phyloP scores from a whole-genome alignment of 1,139 yeast species.

The Pichia sp. region DNA sequence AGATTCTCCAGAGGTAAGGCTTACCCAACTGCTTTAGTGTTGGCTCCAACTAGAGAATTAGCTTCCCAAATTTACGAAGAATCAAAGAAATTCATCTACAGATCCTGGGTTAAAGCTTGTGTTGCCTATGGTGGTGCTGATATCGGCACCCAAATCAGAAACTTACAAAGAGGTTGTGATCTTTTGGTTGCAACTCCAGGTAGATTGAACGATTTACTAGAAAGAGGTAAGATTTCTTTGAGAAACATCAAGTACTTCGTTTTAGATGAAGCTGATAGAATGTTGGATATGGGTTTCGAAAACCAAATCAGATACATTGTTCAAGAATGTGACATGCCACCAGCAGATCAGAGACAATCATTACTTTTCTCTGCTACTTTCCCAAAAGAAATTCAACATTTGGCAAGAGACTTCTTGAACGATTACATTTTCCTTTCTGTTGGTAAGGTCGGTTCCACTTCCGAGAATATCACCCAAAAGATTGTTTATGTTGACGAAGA shows the following conservation, averaged over 20 bases:
- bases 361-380: constrained; percentile 98
- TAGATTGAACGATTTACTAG: constrained; percentile 92
- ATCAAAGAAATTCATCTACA: constrained; percentile 90
- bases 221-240: constrained; percentile 89
- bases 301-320: constrained; percentile 98
- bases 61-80: constrained; percentile 96
- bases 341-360: constrained; percentile 85
- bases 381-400: constrained; percentile 95
- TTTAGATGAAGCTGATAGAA: constrained; percentile 98
- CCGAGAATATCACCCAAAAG: constrained; percentile 95
- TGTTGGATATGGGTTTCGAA: constrained; percentile 99
- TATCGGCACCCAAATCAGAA: constrained; percentile 80
- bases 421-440: constrained; percentile 94
- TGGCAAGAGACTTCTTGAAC: constrained; percentile 94
- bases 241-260: constrained; percentile 89
- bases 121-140: constrained; percentile 99
- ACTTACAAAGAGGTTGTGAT: constrained; percentile 91
- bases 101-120: constrained; percentile 97
- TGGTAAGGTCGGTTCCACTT: constrained; percentile 97
- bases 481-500: constrained; percentile 90
- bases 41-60: constrained; percentile 99
- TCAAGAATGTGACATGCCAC: constrained; percentile 97
- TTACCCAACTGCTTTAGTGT: constrained; percentile 87
- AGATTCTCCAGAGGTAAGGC: constrained; percentile 74
- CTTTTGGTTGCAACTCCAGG: constrained; percentile 97